Evolutionary conservation across 108 stramenopile genomes (phyloP), one percentile per base, ranked within the genome.

Genomic region (Discostella pseudostelligera): DNA sequence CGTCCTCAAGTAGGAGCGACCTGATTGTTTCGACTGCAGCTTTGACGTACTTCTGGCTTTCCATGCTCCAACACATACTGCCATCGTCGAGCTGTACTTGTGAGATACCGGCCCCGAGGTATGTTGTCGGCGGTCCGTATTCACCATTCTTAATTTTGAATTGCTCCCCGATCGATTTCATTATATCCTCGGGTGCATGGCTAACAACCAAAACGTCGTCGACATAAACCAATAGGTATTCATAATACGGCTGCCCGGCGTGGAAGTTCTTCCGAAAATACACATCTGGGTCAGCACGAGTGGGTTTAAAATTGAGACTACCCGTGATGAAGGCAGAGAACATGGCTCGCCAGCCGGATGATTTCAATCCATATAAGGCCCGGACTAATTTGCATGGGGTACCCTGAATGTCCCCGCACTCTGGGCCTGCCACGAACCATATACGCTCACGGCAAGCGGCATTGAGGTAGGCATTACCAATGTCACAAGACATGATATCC

Each of bases 381-480:
- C n/a, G n/a, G n/a, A n/a, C n/a, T n/a, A n/a, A n/a, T n/a, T n/a
- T n/a, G n/a, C n/a, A n/a, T n/a, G n/a, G n/a, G n/a, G n/a, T n/a
- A 32, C 46, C 39, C 11, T 40, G 39, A 9, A 40, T 7, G 39
- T 40, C 39, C 39, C 39, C 39, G 11, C 39, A 40, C 39, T 40
- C 39, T 7, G 39, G 9, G 7, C 39, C 39, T 40, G 39, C 39
- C 7, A 40, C 39, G 39, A 40, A 40, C 39, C 39, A 40, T 1
- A 74, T 51, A 13, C 44, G 59, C 50, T 80, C 79, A 2, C 59
- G 35, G 37, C 46, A 51, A 11, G 67, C 57, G 3, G 79, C 79
- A 62, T 70, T 77, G 11, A 83, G 43, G 36, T 83, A 83, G 5
- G 76, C 83, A 60, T 75, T 76, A 10, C 51, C 51, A 21, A 81